A percentile compares a stretch with the other conserved stretches of the same genome.
phyloP scores from a whole-genome alignment of 495 filamentous ascomycete genomes.

The Extremus antarcticus region DNA sequence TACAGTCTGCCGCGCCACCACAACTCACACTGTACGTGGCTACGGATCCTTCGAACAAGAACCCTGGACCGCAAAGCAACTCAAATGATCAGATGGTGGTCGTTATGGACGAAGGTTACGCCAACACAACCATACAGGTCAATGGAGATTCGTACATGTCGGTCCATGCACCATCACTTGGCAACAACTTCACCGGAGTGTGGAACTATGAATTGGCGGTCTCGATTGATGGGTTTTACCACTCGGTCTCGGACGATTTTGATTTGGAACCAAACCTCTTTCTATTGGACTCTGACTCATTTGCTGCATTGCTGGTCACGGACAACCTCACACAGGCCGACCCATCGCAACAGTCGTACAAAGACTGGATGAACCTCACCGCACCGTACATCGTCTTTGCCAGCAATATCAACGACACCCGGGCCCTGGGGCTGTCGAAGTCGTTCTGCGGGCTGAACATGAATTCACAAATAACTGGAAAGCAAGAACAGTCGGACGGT shows the following conservation, averaged over 20 bases:
- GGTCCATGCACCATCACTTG: constrained; percentile 54
- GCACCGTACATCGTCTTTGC: constrained; percentile 69
- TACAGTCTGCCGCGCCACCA: constrained; percentile 36
- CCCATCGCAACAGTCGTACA: constrained; percentile 29
- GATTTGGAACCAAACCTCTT: constrained; percentile 42
- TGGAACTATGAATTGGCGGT: constrained; percentile 74
- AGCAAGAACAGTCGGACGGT: constrained; percentile 30
- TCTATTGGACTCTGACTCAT: constrained; percentile 70
- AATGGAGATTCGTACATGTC: constrained; percentile 60
- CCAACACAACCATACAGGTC: constrained; percentile 41
- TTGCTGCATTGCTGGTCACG: constrained; percentile 66
- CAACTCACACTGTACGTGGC: constrained; percentile 75
- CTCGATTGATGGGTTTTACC: constrained; percentile 68
- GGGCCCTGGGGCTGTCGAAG: constrained; percentile 53
- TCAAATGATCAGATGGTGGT: constrained; percentile 33
- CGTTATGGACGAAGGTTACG: constrained; percentile 49
- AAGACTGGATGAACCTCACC: constrained; percentile 44
- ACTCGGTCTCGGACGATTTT: constrained; percentile 37
- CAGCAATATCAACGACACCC: constrained; percentile 47
- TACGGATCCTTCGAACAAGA: constrained; percentile 46
- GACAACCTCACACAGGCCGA: constrained; percentile 49
- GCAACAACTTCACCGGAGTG: constrained; percentile 40
- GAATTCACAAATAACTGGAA: constrained; percentile 49
- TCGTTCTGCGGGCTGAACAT: constrained; percentile 41
- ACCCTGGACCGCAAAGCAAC: constrained; percentile 51